Evolutionary conservation across 2,329 filamentous ascomycete genomes (phyloP).

Genomic region (Aspergillus niger): DNA sequence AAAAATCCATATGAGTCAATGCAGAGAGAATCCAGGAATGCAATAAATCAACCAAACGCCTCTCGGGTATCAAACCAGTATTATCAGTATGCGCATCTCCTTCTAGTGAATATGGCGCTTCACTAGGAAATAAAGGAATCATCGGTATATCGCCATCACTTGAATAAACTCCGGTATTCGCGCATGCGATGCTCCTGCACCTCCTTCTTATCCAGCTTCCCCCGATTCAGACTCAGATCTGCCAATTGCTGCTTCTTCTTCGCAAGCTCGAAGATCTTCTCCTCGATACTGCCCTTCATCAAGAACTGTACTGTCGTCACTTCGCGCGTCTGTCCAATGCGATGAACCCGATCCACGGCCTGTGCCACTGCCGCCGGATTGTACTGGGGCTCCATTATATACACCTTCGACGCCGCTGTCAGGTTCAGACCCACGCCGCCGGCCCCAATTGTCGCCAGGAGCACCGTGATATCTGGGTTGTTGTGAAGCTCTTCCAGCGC

Average conservation of each 20-base stretch:
- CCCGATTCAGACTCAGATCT: conserved; percentile 77
- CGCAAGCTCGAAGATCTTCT: conserved; percentile 87
- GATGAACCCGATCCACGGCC: conserved; percentile 89
- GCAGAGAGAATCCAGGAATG: not conserved
- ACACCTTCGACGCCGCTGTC: conserved; percentile 81
- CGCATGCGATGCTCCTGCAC: conserved; percentile 65
- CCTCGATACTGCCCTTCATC: conserved; percentile 88
- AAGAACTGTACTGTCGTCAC: conserved; percentile 88
- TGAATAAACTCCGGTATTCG: conserved; percentile 63
- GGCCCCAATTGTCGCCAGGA: conserved; percentile 88
- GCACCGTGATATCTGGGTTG: conserved; percentile 70
- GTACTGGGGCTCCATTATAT: conserved; percentile 98
- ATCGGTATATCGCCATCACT: conserved; percentile 26
- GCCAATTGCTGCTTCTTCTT: conserved; percentile 91
- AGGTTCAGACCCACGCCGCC: conserved; percentile 91
- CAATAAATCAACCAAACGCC: not conserved
- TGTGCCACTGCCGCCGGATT: conserved; percentile 95
- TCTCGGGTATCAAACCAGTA: conserved; percentile 7
- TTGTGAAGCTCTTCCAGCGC: conserved; percentile 79
- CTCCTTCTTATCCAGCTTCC: conserved; percentile 60
- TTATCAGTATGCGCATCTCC: not conserved
- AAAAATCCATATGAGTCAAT: not conserved
- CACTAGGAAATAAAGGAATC: not conserved
- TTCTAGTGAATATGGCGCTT: not conserved
- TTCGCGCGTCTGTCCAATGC: conserved; percentile 83